phyloP scores from a whole-genome alignment of 2,329 filamentous ascomycete species.

The Ascomycota sp. region DNA sequence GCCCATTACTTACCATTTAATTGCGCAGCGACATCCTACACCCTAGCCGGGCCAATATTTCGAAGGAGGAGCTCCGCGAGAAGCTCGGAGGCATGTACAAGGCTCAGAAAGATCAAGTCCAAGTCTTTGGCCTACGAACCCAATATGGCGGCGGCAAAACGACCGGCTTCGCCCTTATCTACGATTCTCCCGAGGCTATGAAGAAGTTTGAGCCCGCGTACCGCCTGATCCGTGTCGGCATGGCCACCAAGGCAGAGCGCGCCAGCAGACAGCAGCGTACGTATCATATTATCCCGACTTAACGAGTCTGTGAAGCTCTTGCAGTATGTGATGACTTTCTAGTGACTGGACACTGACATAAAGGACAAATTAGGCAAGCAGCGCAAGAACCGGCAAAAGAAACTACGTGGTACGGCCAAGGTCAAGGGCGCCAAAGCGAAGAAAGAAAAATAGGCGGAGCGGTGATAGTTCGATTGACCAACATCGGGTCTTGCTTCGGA shows the following conservation, averaged over 20 bases:
- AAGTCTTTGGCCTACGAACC: conserved; percentile 94
- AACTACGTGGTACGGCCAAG: conserved; percentile 94
- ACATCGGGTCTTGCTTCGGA: too few relatives aligned
- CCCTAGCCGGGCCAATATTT: conserved; percentile 94
- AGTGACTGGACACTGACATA: conserved; percentile 4
- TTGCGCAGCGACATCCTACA: conserved; percentile 84
- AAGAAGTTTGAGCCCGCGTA: conserved; percentile 99
- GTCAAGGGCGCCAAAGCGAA: conserved; percentile 86
- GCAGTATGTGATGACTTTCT: too few relatives aligned
- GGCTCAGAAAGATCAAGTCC: conserved; percentile 91
- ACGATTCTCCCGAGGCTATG: conserved; percentile 94
- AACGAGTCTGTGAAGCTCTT: too few relatives aligned
- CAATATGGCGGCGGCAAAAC: conserved; percentile 99
- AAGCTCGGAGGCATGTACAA: conserved; percentile 97
- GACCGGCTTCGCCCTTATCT: conserved; percentile 95
- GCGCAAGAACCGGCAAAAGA: conserved; percentile 99
- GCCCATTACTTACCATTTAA: conserved; percentile 3
- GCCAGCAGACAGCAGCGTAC: conserved; percentile 96
- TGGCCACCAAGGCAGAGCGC: conserved; percentile 90
- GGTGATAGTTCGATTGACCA: too few relatives aligned
- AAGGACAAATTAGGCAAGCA: conserved; percentile 64
- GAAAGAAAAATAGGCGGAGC: conserved; percentile 64
- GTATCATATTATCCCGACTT: conserved; percentile 19
- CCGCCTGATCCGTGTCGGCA: conserved; percentile 84
- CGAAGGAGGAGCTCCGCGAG: conserved; percentile 92